Evolutionary conservation across 2,329 filamentous ascomycete genomes (phyloP).

Genomic region (Cercospora berteroae): DNA sequence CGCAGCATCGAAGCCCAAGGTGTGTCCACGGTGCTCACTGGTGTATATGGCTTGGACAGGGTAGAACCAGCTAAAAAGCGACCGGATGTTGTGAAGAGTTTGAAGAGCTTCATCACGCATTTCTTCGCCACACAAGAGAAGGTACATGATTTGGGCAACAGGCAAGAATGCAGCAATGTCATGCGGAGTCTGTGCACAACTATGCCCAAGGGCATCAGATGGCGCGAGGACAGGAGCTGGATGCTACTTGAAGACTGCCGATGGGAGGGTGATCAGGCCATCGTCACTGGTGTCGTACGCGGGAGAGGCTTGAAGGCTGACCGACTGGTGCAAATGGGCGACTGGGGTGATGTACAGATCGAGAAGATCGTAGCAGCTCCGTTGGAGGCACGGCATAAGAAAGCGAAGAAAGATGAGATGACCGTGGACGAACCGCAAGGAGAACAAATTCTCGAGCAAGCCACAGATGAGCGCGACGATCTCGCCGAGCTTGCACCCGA

Average conservation of each 20-base stretch:
- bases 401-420: conserved; percentile 59
- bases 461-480: conserved; percentile 78
- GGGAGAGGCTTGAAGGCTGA: conserved; percentile 87
- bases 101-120: conserved; percentile 90
- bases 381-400: conserved; percentile 55
- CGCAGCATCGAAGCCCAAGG: conserved; percentile 89
- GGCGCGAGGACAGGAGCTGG: conserved; percentile 95
- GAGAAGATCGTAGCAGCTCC: conserved; percentile 82
- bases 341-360: conserved; percentile 92
- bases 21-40: conserved; percentile 84
- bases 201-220: conserved; percentile 88
- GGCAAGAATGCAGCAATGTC: conserved; percentile 87
- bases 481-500: conserved; percentile 82
- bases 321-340: conserved; percentile 82
- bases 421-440: conserved; percentile 60
- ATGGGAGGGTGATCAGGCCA: conserved; percentile 58
- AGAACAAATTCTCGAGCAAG: conserved; percentile 64
- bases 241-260: conserved; percentile 82
- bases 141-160: conserved; percentile 80
- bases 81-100: conserved; percentile 71
- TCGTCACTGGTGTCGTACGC: conserved; percentile 77
- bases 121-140: conserved; percentile 93
- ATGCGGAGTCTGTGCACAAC: conserved; percentile 89
- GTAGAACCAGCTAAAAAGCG: conserved; percentile 78
- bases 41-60: conserved; percentile 69